phyloP scores from a whole-genome alignment of 1,284 basidiomycete species.

The Peniophora sp. region DNA sequence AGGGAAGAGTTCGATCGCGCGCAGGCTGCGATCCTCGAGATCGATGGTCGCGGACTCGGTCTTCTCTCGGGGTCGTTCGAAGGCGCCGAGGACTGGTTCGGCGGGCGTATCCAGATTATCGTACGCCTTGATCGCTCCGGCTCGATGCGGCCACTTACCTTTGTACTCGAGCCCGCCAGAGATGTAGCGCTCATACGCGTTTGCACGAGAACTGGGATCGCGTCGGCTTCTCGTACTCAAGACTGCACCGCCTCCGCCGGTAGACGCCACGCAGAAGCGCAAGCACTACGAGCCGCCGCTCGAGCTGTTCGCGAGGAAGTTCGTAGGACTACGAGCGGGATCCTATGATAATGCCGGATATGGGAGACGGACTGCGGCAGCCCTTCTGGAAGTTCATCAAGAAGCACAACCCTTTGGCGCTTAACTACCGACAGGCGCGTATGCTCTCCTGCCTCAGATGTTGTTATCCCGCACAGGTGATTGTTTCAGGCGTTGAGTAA shows the following conservation, averaged over 20 bases:
- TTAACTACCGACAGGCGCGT: constrained; percentile 51
- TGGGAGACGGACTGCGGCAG: constrained; percentile 40
- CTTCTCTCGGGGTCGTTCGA: constrained; percentile 41
- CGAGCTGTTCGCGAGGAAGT: constrained; percentile 36
- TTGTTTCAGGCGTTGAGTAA: constrained; percentile 60
- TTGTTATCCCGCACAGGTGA: constrained; percentile 1
- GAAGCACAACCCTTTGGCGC: constrained; percentile 53
- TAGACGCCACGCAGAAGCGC: constrained; percentile 16
- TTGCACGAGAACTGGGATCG: constrained; percentile 51
- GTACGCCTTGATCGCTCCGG: constrained; percentile 29
- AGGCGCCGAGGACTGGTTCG: constrained; percentile 49
- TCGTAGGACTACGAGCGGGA: constrained; percentile 37
- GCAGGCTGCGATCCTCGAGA: constrained; percentile 49
- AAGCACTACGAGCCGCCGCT: constrained; percentile 23
- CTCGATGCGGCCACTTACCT: constrained; percentile 14
- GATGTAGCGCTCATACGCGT: constrained; percentile 51
- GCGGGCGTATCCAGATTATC: constrained; percentile 57
- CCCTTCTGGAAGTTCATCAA: constrained; percentile 41
- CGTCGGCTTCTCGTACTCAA: constrained; percentile 51
- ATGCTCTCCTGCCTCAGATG: neutral
- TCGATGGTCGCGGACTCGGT: constrained; percentile 48
- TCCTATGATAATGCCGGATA: constrained; percentile 13
- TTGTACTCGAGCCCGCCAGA: constrained; percentile 48
- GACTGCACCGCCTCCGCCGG: constrained; percentile 28
- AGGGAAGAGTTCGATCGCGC: constrained; percentile 67